phyloP scores from a whole-genome alignment of 805 yeast genomes.

The Lachancea kluyveri region DNA sequence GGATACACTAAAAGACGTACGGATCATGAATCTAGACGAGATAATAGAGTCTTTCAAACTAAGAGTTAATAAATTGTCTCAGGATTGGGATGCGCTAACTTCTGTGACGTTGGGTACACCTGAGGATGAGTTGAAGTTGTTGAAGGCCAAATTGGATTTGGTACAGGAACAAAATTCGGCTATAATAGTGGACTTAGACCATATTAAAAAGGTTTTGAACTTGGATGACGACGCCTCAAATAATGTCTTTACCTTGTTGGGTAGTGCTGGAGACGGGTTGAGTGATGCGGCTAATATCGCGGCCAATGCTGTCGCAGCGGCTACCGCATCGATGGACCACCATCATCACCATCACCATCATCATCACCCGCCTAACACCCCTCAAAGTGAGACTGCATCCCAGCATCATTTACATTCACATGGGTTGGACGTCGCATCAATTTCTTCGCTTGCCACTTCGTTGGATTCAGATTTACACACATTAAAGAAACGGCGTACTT shows the following conservation, averaged over 20 bases:
- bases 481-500: not conserved
- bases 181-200: constrained; percentile 15
- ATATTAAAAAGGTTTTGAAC: constrained; percentile 10
- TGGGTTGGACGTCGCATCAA: constrained; percentile 4
- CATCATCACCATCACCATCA: no score
- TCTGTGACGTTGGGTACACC: constrained; percentile 5
- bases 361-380: constrained; percentile 9
- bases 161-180: constrained; percentile 18
- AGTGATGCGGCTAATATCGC: not conserved
- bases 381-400: constrained; percentile 8
- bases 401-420: constrained; percentile 3
- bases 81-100: constrained; percentile 12
- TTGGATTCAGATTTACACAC: not conserved
- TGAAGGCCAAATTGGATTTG: constrained; percentile 13
- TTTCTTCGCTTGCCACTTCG: constrained; percentile 1
- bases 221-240: constrained; percentile 7
- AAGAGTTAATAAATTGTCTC: constrained; percentile 13
- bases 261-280: constrained; percentile 1
- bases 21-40: constrained; percentile 11
- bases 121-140: constrained; percentile 10
- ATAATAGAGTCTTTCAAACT: constrained; percentile 10
- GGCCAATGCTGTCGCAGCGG: constrained; percentile 4
- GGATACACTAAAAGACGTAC: no score
- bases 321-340: constrained; percentile 3
- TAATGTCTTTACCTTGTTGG: constrained; percentile 9